Base-by-base conservation (phyloP, 495 filamentous ascomycete species). In the Staphylotrichum longicolle region DNA sequence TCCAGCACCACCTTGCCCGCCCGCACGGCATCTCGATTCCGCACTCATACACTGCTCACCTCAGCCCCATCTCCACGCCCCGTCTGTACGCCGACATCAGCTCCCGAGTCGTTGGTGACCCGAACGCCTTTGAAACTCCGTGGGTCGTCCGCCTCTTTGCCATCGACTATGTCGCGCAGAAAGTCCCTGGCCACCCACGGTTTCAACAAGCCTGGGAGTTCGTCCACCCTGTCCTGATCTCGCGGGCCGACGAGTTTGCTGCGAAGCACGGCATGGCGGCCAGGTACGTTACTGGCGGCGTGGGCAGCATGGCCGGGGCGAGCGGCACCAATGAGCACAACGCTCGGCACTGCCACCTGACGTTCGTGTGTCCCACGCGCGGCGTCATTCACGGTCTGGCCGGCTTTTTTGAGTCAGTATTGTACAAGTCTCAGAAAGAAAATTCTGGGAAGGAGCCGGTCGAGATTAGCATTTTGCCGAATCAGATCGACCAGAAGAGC, bases 121-220 rank as follows among this genome's bases (percentile, higher is more conserved):
- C 84, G 53, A 96, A 78, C 44, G 91, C 92, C 74, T 98, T 97
- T 67, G 81, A 85, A 65, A 97, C 88, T 14, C 88, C 86, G 8
- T 98, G 93, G 75, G 94, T 99, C 5, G 91, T 96, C 54, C 91
- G 94, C 80, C 78, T 99, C 12, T 93, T 95, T 69, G 86, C 89
- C 3, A 80, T 94, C 58, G 92, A 98, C 74, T 95, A 77, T 61
- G 85, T 96, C 14, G 80, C 86, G n/a, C 77, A 77, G 32, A 72
- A 74, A 51, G 81, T 79, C 1, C 80, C 83, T n/a, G 73, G 77
- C 20, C 75, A 78, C 45, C 78, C 82, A 11, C 74, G 80, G 42
- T 86, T 91, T 55, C 82, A 89, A 65, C 77, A 83, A 56, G 85
- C 84, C 3, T 91, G 88, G 88, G 82, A 86, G 62, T 91, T 91